Evolutionary conservation across 306 rosid species (phyloP).

Genomic region (Inga oerstediana): DNA sequence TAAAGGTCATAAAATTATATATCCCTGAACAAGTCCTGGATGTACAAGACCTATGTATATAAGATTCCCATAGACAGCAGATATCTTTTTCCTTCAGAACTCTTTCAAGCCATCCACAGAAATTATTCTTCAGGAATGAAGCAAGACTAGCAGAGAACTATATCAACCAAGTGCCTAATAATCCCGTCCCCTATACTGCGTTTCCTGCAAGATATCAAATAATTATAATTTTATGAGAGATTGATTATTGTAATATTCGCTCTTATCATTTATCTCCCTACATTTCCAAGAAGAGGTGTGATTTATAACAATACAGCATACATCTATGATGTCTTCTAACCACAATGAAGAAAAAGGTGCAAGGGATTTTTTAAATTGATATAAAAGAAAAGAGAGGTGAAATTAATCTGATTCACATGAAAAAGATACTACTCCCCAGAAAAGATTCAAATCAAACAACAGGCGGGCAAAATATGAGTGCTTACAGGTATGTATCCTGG

Average conservation of each 20-base stretch:
- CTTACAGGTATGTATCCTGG: conserved; percentile 90
- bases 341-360: not conserved
- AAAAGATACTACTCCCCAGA: not conserved
- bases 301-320: not conserved
- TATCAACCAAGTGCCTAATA: conserved; percentile 51
- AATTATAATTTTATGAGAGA: not conserved
- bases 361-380: not conserved
- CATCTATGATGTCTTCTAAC: conserved; percentile 21
- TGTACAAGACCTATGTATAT: conserved; percentile 8
- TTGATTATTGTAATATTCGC: not conserved
- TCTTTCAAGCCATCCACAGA: conserved; percentile 32
- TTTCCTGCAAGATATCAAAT: conserved; percentile 62
- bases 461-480: conserved; percentile 1
- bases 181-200: conserved; percentile 82
- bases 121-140: conserved; percentile 37
- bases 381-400: not conserved
- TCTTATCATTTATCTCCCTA: not conserved
- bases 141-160: conserved; percentile 32
- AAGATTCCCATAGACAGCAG: conserved; percentile 33
- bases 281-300: not conserved
- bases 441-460: not conserved
- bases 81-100: conserved; percentile 33
- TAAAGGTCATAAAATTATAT: conserved; percentile 40
- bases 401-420: conserved; percentile 3
- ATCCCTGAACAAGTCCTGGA: conserved; percentile 31